Conservation (phyloP, 495 filamentous ascomycete genomes). For the Chlorociboria aeruginascens region DNA sequence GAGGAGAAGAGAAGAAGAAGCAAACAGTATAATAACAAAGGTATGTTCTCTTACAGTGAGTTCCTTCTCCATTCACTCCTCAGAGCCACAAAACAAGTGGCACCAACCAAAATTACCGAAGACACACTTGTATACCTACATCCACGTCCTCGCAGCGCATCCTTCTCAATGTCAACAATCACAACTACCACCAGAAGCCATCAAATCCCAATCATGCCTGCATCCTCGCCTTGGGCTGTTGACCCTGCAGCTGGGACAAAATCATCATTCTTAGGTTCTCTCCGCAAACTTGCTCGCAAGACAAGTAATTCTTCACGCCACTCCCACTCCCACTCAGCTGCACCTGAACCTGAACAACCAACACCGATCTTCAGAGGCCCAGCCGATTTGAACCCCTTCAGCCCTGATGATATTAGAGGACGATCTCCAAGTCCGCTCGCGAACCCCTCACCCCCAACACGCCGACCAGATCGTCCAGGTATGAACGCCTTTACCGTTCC, state of each 20-base stretch:
- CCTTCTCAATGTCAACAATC: background rate
- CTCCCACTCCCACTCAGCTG: background rate
- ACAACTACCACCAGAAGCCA: background rate
- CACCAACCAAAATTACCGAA: too few species aligned
- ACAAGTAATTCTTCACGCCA: slow-evolving; percentile 9
- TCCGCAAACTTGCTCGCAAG: slow-evolving; percentile 15
- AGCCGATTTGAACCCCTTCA: slow-evolving; percentile 1
- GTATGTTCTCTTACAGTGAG: too few species aligned
- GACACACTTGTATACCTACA: too few species aligned
- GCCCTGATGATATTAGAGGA: background rate
- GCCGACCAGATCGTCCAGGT: slow-evolving; percentile 22
- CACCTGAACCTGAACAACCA: background rate
- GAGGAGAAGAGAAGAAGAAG: too few species aligned
- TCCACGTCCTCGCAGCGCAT: too few species aligned
- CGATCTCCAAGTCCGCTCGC: slow-evolving; percentile 6
- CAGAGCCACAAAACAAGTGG: background rate
- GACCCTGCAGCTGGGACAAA: background rate
- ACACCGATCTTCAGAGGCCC: background rate
- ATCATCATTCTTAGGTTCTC: slow-evolving; percentile 13
- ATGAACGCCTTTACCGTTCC: slow-evolving; percentile 26
- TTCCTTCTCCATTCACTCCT: background rate
- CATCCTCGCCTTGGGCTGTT: slow-evolving; percentile 2
- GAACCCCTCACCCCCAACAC: slow-evolving; percentile 16
- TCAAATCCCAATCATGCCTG: slow-evolving; percentile 1
- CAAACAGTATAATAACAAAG: too few species aligned